These are phyloP conservation scores for Rhizopus sp. DNA, from an alignment of 371 early-diverging fungal species.

Conservation along the genomic window DNA sequence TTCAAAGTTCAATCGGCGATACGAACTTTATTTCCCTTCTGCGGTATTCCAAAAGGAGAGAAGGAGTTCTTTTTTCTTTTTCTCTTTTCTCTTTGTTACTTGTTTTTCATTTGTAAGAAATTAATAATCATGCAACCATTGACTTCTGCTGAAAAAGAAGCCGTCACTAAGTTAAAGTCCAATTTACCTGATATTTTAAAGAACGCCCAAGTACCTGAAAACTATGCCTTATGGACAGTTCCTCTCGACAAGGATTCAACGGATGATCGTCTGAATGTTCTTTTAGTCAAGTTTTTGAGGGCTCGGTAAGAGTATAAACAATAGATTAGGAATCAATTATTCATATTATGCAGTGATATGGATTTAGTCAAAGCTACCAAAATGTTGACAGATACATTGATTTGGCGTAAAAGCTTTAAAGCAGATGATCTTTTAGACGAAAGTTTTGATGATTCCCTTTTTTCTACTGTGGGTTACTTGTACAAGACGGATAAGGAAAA, in stretches of 20 bases:
- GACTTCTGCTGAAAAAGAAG: slow-evolving; percentile 43
- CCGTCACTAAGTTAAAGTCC: slow-evolving; percentile 46
- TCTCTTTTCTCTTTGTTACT: background rate
- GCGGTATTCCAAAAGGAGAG: too few relatives aligned
- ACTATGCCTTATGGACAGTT: slow-evolving; percentile 54
- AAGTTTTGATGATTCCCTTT: slow-evolving; percentile 49
- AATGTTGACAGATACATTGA: slow-evolving; percentile 54
- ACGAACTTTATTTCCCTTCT: too few relatives aligned
- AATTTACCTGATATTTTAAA: slow-evolving; percentile 48
- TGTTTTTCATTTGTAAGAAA: slow-evolving; percentile 3
- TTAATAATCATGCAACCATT: slow-evolving; percentile 25
- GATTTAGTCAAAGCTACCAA: slow-evolving; percentile 41
- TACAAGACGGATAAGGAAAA: slow-evolving; percentile 51
- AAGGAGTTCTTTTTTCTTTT: slow-evolving; percentile 4
- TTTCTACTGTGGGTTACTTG: slow-evolving; percentile 51
- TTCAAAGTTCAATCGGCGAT: too few relatives aligned
- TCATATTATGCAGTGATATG: slow-evolving; percentile 25
- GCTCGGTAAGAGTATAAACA: slow-evolving; percentile 41
- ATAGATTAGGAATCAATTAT: background rate
- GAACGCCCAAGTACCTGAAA: slow-evolving; percentile 32
- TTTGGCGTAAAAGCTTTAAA: slow-evolving; percentile 59
- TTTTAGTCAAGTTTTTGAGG: slow-evolving; percentile 58
- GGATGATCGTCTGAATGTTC: slow-evolving; percentile 57
- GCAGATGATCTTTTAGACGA: slow-evolving; percentile 50
- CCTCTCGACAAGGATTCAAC: slow-evolving; percentile 40